Percentiles rank a stretch among this genome's conserved stretches.
phyloP scores from a whole-genome alignment of 2,329 filamentous ascomycete species.

The Chaetomium strumarium region DNA sequence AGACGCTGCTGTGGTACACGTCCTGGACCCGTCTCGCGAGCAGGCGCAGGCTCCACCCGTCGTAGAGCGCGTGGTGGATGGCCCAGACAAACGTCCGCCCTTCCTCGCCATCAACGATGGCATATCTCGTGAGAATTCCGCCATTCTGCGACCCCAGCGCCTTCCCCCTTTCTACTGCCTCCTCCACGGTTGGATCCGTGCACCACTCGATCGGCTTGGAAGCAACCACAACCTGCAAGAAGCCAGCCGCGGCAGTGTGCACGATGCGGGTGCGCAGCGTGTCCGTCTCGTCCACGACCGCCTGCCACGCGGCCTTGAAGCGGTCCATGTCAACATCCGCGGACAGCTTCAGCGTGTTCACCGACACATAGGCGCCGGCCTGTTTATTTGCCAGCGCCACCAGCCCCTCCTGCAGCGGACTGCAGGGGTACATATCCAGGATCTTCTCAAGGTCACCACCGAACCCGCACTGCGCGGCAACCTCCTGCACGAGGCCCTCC shows the following conservation, averaged over 20 bases:
- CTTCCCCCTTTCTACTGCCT: conserved; percentile 14
- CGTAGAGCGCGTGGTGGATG: conserved; percentile 44
- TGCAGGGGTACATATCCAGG: conserved; percentile 37
- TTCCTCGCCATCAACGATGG: conserved; percentile 10
- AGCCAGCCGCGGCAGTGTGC: conserved; percentile 16
- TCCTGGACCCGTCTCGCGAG: conserved; percentile 19
- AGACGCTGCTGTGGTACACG: conserved; percentile 11
- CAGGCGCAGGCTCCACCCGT: conserved; percentile 40
- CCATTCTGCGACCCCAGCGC: conserved; percentile 18
- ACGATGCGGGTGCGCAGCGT: conserved; percentile 22
- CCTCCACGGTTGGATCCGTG: conserved; percentile 11
- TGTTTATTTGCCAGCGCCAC: conserved; percentile 33
- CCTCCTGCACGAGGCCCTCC: conserved; percentile 11
- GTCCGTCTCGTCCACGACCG: conserved; percentile 18
- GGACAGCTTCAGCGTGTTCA: conserved; percentile 25
- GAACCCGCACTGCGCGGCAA: conserved; percentile 16
- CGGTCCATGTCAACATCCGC: conserved; percentile 16
- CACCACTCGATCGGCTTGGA: conserved; percentile 20
- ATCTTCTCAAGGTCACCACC: conserved; percentile 11
- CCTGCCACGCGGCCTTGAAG: conserved; percentile 30
- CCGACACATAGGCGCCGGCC: conserved; percentile 34
- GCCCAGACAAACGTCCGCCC: conserved; percentile 21
- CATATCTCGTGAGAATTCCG: conserved; percentile 17
- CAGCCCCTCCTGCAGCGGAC: conserved; percentile 36
- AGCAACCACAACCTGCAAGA: conserved; percentile 17